Percentiles rank a stretch among this genome's conserved stretches.
Evolutionary conservation across 495 filamentous ascomycete species (phyloP).

Genomic region (Articulospora tetracladia): DNA sequence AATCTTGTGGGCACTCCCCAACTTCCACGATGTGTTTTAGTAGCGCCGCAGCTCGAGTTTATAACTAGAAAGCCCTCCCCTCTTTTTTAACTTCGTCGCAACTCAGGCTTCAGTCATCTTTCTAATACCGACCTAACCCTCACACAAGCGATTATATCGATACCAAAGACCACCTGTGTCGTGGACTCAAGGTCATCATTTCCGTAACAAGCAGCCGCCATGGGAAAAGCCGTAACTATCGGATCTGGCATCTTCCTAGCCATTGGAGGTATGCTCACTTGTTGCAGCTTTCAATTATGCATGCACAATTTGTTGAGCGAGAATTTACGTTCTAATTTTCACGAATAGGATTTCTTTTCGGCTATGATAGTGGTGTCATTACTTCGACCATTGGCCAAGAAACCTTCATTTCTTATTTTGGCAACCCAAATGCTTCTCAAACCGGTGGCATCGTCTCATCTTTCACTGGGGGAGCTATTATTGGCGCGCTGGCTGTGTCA

Average conservation of each 20-base stretch:
- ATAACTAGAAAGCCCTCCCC: not conserved
- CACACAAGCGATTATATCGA: too few species aligned
- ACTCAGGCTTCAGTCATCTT: not conserved
- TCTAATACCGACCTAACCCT: too few species aligned
- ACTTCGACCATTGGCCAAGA: constrained; percentile 19
- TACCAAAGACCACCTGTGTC: too few species aligned
- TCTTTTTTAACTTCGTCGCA: not conserved
- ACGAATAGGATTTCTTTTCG: constrained; percentile 19
- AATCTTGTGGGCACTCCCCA: too few species aligned
- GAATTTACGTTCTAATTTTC: too few species aligned
- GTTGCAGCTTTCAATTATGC: too few species aligned
- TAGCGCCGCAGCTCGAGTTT: not conserved
- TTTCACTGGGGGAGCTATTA: constrained; percentile 17
- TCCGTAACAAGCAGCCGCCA: not conserved
- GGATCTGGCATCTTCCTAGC: constrained; percentile 1
- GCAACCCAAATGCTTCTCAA: constrained; percentile 5
- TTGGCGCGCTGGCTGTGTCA: constrained; percentile 17
- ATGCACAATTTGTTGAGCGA: too few species aligned
- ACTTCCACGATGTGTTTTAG: too few species aligned
- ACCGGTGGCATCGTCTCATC: constrained; percentile 15
- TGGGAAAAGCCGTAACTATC: constrained; percentile 4
- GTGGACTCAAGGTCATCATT: too few species aligned
- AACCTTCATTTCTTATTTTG: constrained; percentile 13
- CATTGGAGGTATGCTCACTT: not conserved
- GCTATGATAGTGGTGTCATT: constrained; percentile 22